Conservation (phyloP, 345 rosid species). For the Nasturtium officinale region DNA sequence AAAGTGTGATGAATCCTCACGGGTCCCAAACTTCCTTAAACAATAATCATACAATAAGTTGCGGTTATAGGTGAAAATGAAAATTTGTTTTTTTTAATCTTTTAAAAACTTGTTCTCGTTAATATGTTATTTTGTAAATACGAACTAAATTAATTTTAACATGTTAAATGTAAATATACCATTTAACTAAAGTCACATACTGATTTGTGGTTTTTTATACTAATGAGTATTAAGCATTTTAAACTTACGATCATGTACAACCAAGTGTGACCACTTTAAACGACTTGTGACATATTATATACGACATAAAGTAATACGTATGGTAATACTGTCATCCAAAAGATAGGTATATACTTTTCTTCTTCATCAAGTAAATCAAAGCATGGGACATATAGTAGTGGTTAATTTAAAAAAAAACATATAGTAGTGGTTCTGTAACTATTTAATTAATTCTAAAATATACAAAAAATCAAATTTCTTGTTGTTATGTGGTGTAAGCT, state of each 20-base stretch:
- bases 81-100: neutral
- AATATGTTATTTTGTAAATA: neutral
- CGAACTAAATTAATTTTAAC: neutral
- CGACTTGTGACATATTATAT: neutral
- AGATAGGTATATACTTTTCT: slow-evolving; percentile 40
- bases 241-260: neutral
- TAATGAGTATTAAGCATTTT: neutral
- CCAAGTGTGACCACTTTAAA: neutral
- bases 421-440: neutral
- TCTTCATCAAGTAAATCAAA: slow-evolving; percentile 32
- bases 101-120: neutral
- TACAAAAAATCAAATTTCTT: too few species aligned
- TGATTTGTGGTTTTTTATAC: neutral
- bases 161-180: neutral
- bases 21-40: slow-evolving; percentile 42
- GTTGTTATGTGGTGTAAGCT: too few species aligned
- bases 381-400: neutral
- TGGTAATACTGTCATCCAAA: slow-evolving; percentile 1
- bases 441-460: too few species aligned
- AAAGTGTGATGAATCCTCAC: slow-evolving; percentile 33
- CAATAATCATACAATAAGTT: slow-evolving; percentile 31
- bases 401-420: too few species aligned
- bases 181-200: neutral
- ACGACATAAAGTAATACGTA: slow-evolving; percentile 7
- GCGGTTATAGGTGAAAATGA: neutral